These are phyloP conservation scores for Xylariaceae sp. DNA, from an alignment of 2,329 filamentous ascomycete species.

Conservation along the genomic window DNA sequence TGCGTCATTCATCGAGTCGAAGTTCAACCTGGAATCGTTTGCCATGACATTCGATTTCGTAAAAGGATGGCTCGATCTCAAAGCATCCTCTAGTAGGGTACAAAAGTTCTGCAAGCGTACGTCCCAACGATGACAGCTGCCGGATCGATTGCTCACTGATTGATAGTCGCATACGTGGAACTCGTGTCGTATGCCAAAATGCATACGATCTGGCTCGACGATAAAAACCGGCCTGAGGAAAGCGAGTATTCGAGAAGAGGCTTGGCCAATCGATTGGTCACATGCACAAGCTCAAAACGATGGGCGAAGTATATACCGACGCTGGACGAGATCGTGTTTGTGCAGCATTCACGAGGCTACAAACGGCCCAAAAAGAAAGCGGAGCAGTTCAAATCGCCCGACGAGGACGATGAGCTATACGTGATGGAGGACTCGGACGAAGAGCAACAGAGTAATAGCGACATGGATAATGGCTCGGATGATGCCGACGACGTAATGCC, in stretches of 20 bases:
- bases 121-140: too few species aligned
- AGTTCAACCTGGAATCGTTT: too few species aligned
- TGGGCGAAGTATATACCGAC: neutral
- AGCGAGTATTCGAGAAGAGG: neutral
- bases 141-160: neutral
- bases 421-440: too few species aligned
- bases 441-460: too few species aligned
- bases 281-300: neutral
- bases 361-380: neutral
- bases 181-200: neutral
- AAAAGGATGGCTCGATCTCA: too few species aligned
- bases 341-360: neutral
- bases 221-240: neutral
- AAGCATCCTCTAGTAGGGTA: too few species aligned
- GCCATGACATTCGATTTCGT: too few species aligned
- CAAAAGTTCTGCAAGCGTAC: too few species aligned
- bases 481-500: too few species aligned
- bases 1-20: too few species aligned
- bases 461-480: too few species aligned
- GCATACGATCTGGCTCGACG: neutral
- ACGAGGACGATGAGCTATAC: too few species aligned
- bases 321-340: neutral
- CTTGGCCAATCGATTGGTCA: neutral
- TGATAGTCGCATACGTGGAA: neutral
- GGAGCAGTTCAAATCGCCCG: neutral